These are phyloP conservation scores for Graphiopsis chlorocephala DNA, from an alignment of 2,329 filamentous ascomycete genomes.

Conservation along the genomic window DNA sequence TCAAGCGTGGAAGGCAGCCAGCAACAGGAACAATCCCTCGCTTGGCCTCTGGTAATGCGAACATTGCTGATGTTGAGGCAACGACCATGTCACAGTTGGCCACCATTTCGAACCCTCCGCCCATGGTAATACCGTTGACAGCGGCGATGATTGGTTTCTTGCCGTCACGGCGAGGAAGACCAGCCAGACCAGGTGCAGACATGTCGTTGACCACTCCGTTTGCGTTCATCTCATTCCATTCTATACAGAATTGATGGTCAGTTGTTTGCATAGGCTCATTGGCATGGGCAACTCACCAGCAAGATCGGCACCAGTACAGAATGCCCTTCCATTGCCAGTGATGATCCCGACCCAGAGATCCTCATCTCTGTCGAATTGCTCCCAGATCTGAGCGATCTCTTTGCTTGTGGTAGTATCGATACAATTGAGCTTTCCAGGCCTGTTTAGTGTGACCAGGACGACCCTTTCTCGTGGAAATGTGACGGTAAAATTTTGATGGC, in stretches of 20 bases:
- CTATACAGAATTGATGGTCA: slow-evolving; percentile 8
- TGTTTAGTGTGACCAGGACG: slow-evolving; percentile 18
- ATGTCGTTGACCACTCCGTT: slow-evolving; percentile 27
- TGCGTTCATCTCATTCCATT: slow-evolving; percentile 30
- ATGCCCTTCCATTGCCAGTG: slow-evolving; percentile 53
- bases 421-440: slow-evolving; percentile 21
- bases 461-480: slow-evolving; percentile 5
- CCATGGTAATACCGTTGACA: slow-evolving; percentile 57
- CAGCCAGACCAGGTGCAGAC: slow-evolving; percentile 50
- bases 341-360: slow-evolving; percentile 35
- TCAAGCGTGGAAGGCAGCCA: slow-evolving; percentile 52
- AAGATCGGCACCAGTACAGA: slow-evolving; percentile 56
- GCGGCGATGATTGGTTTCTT: slow-evolving; percentile 62
- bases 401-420: slow-evolving; percentile 37
- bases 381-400: slow-evolving; percentile 49
- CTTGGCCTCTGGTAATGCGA: slow-evolving; percentile 54
- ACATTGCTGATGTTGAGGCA: slow-evolving; percentile 51
- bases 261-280: neutral
- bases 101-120: slow-evolving; percentile 58
- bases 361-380: slow-evolving; percentile 49
- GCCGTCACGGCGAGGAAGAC: slow-evolving; percentile 54
- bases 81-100: slow-evolving; percentile 56
- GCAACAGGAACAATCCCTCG: slow-evolving; percentile 55
- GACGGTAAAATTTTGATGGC: slow-evolving; percentile 6
- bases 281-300: slow-evolving; percentile 41